Evolutionary conservation across 202 grass and related monocot species (phyloP).

Genomic region (Musa balbisiana): DNA sequence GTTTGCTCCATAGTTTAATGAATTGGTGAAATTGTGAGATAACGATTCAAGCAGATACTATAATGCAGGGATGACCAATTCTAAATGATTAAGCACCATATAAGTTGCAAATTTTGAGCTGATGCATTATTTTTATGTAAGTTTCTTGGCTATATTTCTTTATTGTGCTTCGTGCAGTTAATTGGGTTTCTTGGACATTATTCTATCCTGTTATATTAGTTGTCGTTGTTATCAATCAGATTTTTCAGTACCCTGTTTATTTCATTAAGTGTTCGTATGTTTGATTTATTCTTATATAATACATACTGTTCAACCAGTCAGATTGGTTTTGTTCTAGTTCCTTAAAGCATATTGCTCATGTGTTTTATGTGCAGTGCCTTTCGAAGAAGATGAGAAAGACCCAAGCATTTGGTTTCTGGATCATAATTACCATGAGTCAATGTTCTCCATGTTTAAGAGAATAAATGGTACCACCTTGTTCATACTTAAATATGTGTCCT

Average conservation of each 20-base stretch:
- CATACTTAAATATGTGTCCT: background rate
- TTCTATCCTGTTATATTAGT: background rate
- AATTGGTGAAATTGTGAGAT: background rate
- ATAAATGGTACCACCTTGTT: conserved; percentile 59
- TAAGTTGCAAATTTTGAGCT: background rate
- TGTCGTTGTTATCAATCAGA: background rate
- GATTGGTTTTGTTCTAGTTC: background rate
- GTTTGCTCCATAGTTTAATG: background rate
- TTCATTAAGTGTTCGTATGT: background rate
- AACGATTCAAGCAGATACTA: background rate
- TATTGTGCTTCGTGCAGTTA: background rate
- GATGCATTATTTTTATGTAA: background rate
- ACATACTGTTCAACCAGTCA: background rate
- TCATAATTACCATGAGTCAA: conserved; percentile 95
- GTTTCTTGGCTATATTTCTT: background rate
- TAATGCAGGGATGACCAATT: background rate
- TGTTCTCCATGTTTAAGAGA: conserved; percentile 99
- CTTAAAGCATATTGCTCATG: background rate
- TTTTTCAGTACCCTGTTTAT: background rate
- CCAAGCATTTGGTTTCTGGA: conserved; percentile 98
- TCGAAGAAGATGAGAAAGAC: conserved; percentile 95
- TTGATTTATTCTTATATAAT: no score
- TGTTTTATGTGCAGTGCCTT: conserved; percentile 63
- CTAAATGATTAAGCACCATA: background rate
- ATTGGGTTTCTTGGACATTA: background rate